Evolutionary conservation across 345 rosid genomes (phyloP), one percentile per base, ranked within the genome.

Genomic region (Aurinia saxatilis): DNA sequence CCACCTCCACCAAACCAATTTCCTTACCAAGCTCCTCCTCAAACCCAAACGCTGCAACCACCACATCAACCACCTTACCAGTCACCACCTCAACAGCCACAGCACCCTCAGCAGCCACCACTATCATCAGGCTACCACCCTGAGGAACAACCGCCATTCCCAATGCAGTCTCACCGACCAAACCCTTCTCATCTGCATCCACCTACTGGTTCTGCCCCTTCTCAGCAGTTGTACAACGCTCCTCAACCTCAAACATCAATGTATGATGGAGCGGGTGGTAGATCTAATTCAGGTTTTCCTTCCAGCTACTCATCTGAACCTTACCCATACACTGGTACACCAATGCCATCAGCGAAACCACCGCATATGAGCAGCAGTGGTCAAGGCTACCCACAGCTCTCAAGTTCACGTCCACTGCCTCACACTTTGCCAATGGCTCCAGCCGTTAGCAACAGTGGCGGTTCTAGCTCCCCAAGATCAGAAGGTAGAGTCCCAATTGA

Each of bases 401-500:
- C 91, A 2, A 79, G 70, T 67, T 81, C 95, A 48, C 88, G 82
- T 47, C 37, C 75, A 8, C 64, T 89, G 57, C 92, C 90, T 8
- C 96, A 82, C 5, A 81, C 84, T 15, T 66, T 83, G 54, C 85
- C 96, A 8, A 69, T 85, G 7, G 81, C 84, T 41, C 77, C 95
- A 6, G 85, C 77, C 2, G 66, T 66, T 55, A 48, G 46, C 29
- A 44, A 45, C 36, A 5, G 41, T 7, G 78, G 81, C 23, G 82
- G 82, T 21, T 65, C 90, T 34, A 73, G 78, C 49, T 79, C 97
- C 15, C 48, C 81, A 15, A 80, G 84, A 52, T 41, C 80, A 14
- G 97, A 85, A 68, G 84, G 79, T 81, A 83, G 85, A 83, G 85
- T 82, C 53, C 92, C 97, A 14, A 5, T 83, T 5, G 95, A 87